Evolutionary conservation across 176 grass and related monocot species (phyloP).

Genomic region (Eragrostis curvula): DNA sequence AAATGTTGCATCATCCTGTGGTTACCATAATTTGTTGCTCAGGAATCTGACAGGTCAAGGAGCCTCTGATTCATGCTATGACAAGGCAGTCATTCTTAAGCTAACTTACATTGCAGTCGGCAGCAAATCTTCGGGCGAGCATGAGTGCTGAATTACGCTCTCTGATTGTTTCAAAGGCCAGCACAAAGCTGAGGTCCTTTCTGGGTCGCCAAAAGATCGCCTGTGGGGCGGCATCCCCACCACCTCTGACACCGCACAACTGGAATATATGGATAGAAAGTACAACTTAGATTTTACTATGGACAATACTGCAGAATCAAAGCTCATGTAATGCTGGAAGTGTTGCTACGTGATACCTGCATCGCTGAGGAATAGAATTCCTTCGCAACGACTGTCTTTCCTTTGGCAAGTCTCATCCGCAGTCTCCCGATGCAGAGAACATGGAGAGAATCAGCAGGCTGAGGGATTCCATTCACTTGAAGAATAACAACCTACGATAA

Average conservation of each 20-base stretch:
- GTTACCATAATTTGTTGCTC: not conserved
- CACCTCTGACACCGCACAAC: conserved; percentile 77
- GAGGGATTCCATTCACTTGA: conserved; percentile 65
- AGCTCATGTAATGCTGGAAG: not conserved
- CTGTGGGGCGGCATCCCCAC: conserved; percentile 61
- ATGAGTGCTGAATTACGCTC: conserved; percentile 79
- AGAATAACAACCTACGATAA: conserved; percentile 63
- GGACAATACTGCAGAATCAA: not conserved
- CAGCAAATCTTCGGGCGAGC: conserved; percentile 75
- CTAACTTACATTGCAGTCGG: conserved; percentile 76
- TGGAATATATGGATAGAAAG: conserved; percentile 1
- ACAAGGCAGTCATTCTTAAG: not conserved
- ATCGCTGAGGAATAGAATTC: conserved; percentile 84
- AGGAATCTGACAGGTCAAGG: not conserved
- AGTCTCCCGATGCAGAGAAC: conserved; percentile 67
- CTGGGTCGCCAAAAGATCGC: conserved; percentile 74
- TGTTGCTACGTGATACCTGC: conserved; percentile 41
- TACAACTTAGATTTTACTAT: not conserved
- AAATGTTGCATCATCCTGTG: not conserved
- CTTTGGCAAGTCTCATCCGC: conserved; percentile 69
- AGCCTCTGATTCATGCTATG: not conserved
- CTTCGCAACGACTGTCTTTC: conserved; percentile 49
- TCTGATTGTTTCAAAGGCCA: conserved; percentile 74
- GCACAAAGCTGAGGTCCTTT: conserved; percentile 61
- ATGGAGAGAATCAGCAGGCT: conserved; percentile 55